Evolutionary conservation across 306 rosid genomes (phyloP).

Genomic region (Calophaca sinica): DNA sequence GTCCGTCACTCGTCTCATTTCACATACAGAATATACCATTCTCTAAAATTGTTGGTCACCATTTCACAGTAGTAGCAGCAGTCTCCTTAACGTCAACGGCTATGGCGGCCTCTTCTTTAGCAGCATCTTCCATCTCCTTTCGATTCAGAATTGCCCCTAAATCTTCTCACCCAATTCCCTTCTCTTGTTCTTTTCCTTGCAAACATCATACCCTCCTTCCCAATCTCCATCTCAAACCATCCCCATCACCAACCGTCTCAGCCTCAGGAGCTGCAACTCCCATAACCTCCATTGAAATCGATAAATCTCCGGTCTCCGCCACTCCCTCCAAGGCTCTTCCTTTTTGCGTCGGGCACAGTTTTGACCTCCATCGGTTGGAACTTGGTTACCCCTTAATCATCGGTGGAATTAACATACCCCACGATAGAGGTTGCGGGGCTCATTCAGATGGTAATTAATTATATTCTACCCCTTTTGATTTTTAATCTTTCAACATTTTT

Average conservation of each 20-base stretch:
- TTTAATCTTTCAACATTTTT: neutral
- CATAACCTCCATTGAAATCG: slow-evolving; percentile 51
- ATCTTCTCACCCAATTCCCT: slow-evolving; percentile 2
- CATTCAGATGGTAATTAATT: slow-evolving; percentile 82
- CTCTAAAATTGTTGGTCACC: neutral
- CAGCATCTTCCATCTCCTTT: slow-evolving; percentile 47
- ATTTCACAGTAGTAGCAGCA: neutral
- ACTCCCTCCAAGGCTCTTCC: slow-evolving; percentile 72
- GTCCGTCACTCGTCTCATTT: too few species aligned
- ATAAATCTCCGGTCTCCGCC: slow-evolving; percentile 45
- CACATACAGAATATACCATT: too few species aligned
- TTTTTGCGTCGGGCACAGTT: slow-evolving; percentile 92
- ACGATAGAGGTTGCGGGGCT: slow-evolving; percentile 96
- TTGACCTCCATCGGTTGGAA: slow-evolving; percentile 93
- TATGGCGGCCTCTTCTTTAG: slow-evolving; percentile 56
- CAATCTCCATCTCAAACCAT: slow-evolving; percentile 44
- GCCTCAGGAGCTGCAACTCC: slow-evolving; percentile 49
- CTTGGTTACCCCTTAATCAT: slow-evolving; percentile 93
- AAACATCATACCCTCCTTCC: slow-evolving; percentile 16
- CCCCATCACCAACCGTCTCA: slow-evolving; percentile 16
- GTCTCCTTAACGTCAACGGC: slow-evolving; percentile 37
- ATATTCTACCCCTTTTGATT: neutral
- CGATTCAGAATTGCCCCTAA: slow-evolving; percentile 37
- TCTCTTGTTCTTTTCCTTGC: slow-evolving; percentile 49
- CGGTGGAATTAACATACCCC: slow-evolving; percentile 92